Evolutionary conservation across 345 rosid genomes (phyloP).

Genomic region (Syzygium oleosum): DNA sequence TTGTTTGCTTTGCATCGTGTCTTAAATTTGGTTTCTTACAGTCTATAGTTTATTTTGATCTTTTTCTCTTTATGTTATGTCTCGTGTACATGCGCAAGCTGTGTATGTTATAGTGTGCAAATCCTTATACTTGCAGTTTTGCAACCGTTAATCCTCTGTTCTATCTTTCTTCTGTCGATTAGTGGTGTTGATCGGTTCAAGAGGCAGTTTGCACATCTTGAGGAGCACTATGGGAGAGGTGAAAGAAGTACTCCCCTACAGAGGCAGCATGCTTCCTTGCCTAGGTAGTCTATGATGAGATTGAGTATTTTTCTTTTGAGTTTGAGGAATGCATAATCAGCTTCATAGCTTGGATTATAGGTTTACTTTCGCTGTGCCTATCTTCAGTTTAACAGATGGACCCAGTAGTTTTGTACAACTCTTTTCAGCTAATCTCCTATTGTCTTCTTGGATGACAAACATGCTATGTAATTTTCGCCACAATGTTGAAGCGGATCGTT

Average conservation of each 20-base stretch:
- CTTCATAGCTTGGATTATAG: neutral
- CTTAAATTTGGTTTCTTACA: neutral
- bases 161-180: conserved; percentile 4
- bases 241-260: conserved; percentile 74
- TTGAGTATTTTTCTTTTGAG: neutral
- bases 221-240: conserved; percentile 80
- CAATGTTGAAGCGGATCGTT: neutral
- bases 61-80: neutral
- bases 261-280: conserved; percentile 92
- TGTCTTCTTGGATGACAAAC: neutral
- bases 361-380: neutral
- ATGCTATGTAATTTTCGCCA: neutral
- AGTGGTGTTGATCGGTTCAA: conserved; percentile 99
- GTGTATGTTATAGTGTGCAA: neutral
- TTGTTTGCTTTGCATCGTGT: neutral
- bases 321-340: neutral
- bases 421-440: neutral
- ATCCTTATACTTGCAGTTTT: neutral
- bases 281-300: conserved; percentile 40
- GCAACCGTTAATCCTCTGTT: neutral
- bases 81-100: neutral
- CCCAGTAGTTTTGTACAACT: neutral
- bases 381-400: neutral
- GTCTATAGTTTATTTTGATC: neutral
- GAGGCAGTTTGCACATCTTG: conserved; percentile 97